These are phyloP conservation scores for Schoenoplectus triqueter DNA, from an alignment of 202 grass and related monocot species.

Conservation along the genomic window DNA sequence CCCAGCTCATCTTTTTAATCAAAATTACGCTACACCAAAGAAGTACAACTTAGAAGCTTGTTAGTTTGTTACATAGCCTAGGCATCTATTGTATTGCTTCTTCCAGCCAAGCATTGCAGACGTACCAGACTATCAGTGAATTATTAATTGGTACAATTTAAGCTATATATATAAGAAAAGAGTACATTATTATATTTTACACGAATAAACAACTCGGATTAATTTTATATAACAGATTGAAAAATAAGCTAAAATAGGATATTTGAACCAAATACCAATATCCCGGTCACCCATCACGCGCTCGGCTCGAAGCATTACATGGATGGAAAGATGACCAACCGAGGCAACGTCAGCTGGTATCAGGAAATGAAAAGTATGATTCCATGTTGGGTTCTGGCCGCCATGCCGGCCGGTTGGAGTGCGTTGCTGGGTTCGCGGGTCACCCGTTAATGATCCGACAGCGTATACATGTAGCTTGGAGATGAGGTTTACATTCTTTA, in stretches of 20 bases:
- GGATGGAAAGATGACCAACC: slow-evolving; percentile 36
- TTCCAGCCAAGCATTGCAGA: no score
- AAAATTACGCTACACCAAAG: no score
- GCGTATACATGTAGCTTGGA: slow-evolving; percentile 69
- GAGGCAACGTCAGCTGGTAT: slow-evolving; percentile 39
- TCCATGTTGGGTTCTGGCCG: slow-evolving; percentile 60
- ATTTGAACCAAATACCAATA: slow-evolving; percentile 54
- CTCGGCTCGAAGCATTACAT: slow-evolving; percentile 64
- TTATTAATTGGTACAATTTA: no score
- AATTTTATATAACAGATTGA: no score
- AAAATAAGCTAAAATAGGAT: background rate
- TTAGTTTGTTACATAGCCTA: no score
- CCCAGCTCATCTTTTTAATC: no score
- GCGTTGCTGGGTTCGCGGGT: slow-evolving; percentile 45
- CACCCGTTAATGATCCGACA: slow-evolving; percentile 48
- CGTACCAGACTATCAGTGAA: no score
- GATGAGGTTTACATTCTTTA: slow-evolving; percentile 68
- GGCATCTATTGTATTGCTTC: no score
- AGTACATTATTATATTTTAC: no score
- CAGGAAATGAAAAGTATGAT: slow-evolving; percentile 50
- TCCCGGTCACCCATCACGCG: slow-evolving; percentile 61
- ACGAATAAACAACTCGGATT: no score
- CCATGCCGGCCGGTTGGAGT: slow-evolving; percentile 59
- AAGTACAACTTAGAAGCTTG: no score
- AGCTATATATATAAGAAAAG: no score